Evolutionary conservation across 1,284 basidiomycete genomes (phyloP).

Genomic region (Nidula niveotomentosa): DNA sequence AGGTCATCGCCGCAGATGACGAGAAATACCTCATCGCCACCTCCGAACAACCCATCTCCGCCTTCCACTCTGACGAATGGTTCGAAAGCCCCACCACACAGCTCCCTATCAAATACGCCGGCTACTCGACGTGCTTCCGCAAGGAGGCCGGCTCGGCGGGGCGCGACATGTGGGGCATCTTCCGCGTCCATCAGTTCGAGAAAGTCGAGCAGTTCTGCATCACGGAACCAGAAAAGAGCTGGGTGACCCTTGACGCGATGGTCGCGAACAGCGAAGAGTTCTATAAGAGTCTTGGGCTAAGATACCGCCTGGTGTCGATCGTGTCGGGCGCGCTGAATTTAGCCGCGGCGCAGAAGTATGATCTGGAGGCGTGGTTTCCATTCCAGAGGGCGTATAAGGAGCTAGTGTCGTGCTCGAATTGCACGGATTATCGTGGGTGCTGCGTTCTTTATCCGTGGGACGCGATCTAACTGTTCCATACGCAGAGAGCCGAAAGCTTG

Average conservation of each 20-base stretch:
- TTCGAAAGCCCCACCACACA: slow-evolving; percentile 92
- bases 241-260: slow-evolving; percentile 95
- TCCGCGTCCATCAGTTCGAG: slow-evolving; percentile 99
- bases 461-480: slow-evolving; percentile 3
- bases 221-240: slow-evolving; percentile 92
- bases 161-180: slow-evolving; percentile 99
- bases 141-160: slow-evolving; percentile 98
- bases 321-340: slow-evolving; percentile 97
- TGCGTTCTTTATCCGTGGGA: not conserved
- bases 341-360: slow-evolving; percentile 96
- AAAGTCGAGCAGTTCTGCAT: slow-evolving; percentile 98
- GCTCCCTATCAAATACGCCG: slow-evolving; percentile 86
- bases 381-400: slow-evolving; percentile 98
- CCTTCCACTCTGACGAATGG: slow-evolving; percentile 95
- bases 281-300: slow-evolving; percentile 91
- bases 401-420: slow-evolving; percentile 89
- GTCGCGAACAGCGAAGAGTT: slow-evolving; percentile 88
- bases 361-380: slow-evolving; percentile 99
- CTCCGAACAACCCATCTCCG: slow-evolving; percentile 97
- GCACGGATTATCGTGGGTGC: slow-evolving; percentile 90
- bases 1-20: slow-evolving; percentile 89
- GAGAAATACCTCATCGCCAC: slow-evolving; percentile 99
- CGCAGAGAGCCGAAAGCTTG: slow-evolving; percentile 85
- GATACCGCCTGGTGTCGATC: slow-evolving; percentile 95
- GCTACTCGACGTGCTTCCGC: slow-evolving; percentile 96